Base-by-base conservation (phyloP, 768 basidiomycete genomes). In the Sistotremastrum niveocremeum region DNA sequence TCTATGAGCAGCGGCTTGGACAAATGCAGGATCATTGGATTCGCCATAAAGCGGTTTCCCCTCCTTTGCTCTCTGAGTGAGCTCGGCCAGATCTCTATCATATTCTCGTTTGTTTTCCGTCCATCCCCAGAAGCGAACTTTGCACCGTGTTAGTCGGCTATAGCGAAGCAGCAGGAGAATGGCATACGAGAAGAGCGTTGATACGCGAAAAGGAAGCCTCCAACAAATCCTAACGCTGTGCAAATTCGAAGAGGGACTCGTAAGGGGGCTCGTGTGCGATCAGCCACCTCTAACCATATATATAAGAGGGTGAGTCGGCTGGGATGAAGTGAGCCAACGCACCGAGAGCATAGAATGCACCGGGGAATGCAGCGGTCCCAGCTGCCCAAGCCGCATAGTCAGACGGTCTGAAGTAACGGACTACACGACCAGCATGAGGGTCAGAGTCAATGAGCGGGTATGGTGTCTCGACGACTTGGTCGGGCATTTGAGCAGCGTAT, bases 51-150 rank as follows among this genome's bases (percentile, higher is more conserved):
- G 62, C 7, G 91, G 79, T 64, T 88, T 79, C 47, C 93, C 93
- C 49, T 81, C 76, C 53, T 65, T 65, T 3, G 77, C 82, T 28
- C 77, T 77, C 51, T 84, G 77, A 40, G 74, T 76, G 39, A 98
- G 68, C 62, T 98, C 94, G 10, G 69, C 70, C 37, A 79, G 57
- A 60, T 97, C 94, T 63, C 68, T 71, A 43, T 75, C 75, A 52
- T 84, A 75, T 62, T 98, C 94, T 10, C 76, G 71, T 52, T 77
- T 74, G 65, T 94, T 94, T 65, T 94, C 89, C 5, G 77, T 66
- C 89, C 88, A 93, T 44, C 89, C 89, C 87, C 86, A 91, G 70
- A 94, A 87, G n/a, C 89, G 88, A 59, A 76, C 86, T 89, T 29
- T 28, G 28, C 29, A 34, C 10, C 28, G 31, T 5, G 31, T 40